Evolutionary conservation across 139 green algal species (phyloP).

Genomic region (Edaphochlamys debaryana): DNA sequence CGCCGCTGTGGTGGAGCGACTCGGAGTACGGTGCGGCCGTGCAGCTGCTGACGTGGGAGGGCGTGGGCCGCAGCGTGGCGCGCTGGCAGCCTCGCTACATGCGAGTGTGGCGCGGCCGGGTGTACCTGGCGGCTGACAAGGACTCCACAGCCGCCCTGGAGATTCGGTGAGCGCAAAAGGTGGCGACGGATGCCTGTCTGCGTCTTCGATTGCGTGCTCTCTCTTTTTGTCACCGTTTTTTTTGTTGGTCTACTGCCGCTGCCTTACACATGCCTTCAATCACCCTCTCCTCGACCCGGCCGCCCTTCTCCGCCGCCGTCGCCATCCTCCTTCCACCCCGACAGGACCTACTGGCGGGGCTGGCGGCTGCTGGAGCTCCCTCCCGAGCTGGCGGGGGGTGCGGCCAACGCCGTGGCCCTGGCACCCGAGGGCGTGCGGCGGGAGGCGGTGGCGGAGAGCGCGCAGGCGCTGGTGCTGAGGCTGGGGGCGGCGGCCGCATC

Average conservation of each 20-base stretch:
- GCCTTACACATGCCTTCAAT: too few species aligned
- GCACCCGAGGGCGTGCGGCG: conserved; percentile 16
- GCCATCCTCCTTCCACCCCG: too few species aligned
- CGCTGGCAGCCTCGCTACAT: conserved; percentile 51
- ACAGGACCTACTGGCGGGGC: conserved; percentile 39
- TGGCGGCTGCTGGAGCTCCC: conserved; percentile 40
- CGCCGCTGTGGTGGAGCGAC: conserved; percentile 60
- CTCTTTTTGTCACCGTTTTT: too few species aligned
- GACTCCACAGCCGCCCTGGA: conserved; percentile 4
- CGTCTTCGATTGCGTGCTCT: too few species aligned
- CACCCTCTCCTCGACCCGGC: too few species aligned
- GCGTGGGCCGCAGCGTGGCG: conserved; percentile 44
- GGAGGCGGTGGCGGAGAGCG: conserved; percentile 14
- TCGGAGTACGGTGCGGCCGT: conserved; percentile 50
- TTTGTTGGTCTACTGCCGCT: too few species aligned
- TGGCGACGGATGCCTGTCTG: too few species aligned
- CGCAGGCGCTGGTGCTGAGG: conserved; percentile 51
- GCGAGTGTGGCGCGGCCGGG: conserved; percentile 54
- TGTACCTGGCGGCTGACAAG: conserved; percentile 47
- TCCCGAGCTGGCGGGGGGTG: conserved; percentile 7
- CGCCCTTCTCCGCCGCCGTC: too few species aligned
- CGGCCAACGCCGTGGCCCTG: conserved; percentile 12
- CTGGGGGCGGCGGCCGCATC: not conserved
- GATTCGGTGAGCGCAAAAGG: conserved; percentile 23
- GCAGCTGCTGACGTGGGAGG: conserved; percentile 56